Evolutionary conservation across 1,284 basidiomycete genomes (phyloP).

Genomic region (Exobasidium cylindrosporum): DNA sequence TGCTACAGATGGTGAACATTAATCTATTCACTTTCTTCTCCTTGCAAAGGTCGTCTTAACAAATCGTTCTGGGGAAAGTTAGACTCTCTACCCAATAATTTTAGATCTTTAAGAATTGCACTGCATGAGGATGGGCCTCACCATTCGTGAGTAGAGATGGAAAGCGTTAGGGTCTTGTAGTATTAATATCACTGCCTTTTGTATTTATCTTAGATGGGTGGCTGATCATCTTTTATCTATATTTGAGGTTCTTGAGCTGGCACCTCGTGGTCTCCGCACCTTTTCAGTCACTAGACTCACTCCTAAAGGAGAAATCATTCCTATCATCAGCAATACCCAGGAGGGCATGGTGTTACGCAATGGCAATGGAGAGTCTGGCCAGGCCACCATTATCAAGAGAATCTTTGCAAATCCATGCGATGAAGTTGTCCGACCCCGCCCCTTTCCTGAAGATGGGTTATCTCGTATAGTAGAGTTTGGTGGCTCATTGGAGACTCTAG

Average conservation of each 20-base stretch:
- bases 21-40: too few species aligned
- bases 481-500: neutral
- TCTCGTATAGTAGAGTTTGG: neutral
- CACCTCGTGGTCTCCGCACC: neutral
- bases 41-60: conserved; percentile 5
- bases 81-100: neutral
- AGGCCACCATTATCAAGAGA: neutral
- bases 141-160: neutral
- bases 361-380: neutral
- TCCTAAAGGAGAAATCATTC: neutral
- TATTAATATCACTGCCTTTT: neutral
- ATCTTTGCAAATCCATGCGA: neutral
- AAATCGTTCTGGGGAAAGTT: conserved; percentile 4
- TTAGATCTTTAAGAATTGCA: neutral
- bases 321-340: neutral
- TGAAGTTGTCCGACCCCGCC: neutral
- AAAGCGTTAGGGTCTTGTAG: neutral
- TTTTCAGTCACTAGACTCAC: conserved; percentile 1
- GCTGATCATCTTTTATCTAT: conserved; percentile 1
- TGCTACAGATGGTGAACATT: too few species aligned
- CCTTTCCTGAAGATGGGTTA: conserved; percentile 2
- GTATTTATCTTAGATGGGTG: neutral
- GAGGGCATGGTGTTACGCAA: neutral
- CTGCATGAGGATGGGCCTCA: conserved; percentile 1
- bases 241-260: neutral